These are phyloP conservation scores for Talaromyces adpressus DNA, from an alignment of 495 filamentous ascomycete genomes.

Conservation along the genomic window DNA sequence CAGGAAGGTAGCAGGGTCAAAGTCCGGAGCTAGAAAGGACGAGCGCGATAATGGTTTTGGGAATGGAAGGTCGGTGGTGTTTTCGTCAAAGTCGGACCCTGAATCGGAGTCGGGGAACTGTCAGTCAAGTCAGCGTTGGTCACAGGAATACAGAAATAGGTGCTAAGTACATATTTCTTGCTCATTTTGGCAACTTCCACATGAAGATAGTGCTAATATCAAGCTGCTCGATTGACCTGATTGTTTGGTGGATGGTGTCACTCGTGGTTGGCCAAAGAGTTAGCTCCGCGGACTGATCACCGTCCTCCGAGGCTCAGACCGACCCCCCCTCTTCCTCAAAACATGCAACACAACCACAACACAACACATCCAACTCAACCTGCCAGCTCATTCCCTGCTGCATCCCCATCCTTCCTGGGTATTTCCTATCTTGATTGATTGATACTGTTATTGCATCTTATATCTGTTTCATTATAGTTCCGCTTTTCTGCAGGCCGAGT, in stretches of 20 bases:
- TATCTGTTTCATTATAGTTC: background rate
- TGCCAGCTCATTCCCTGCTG: background rate
- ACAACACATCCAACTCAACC: background rate
- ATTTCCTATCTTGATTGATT: background rate
- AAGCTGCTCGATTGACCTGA: background rate
- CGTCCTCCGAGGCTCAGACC: background rate
- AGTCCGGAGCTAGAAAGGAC: slow-evolving; percentile 71
- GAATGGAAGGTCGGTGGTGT: slow-evolving; percentile 69
- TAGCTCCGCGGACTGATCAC: background rate
- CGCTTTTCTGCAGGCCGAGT: slow-evolving; percentile 1
- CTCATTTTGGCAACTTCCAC: slow-evolving; percentile 23
- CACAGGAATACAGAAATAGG: background rate
- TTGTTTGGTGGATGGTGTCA: background rate
- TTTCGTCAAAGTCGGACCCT: slow-evolving; percentile 50
- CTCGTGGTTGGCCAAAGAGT: background rate
- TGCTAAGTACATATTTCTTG: slow-evolving; percentile 30
- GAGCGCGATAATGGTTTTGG: slow-evolving; percentile 70
- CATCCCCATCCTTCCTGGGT: background rate
- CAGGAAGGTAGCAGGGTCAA: slow-evolving; percentile 77
- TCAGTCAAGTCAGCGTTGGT: slow-evolving; percentile 57
- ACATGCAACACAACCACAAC: background rate
- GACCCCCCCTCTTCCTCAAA: background rate
- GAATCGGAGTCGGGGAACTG: slow-evolving; percentile 47
- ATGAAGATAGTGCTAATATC: background rate
- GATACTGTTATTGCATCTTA: background rate